Conservation (phyloP, 2,329 filamentous ascomycete genomes). For the Aspergillus floridensis region DNA sequence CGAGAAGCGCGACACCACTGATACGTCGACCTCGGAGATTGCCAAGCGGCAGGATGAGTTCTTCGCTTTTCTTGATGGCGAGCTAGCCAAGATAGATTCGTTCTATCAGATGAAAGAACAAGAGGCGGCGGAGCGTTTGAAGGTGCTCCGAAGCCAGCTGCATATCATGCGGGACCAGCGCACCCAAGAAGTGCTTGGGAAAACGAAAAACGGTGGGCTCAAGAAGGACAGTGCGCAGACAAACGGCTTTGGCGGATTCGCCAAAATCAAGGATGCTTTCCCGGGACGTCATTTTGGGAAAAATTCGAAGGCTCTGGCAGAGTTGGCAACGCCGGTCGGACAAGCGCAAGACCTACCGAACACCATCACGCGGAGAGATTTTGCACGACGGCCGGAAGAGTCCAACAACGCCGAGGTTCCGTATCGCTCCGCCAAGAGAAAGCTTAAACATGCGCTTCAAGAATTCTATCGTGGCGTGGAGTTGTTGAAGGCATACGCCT, state of each 20-base stretch:
- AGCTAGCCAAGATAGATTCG: constrained; percentile 85
- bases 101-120: constrained; percentile 90
- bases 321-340: constrained; percentile 42
- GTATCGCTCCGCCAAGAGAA: constrained; percentile 83
- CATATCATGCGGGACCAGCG: constrained; percentile 89
- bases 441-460: constrained; percentile 84
- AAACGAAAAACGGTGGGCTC: constrained; percentile 18
- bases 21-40: constrained; percentile 60
- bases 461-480: constrained; percentile 93
- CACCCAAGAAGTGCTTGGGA: constrained; percentile 64
- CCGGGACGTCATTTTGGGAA: constrained; percentile 53
- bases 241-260: constrained; percentile 24
- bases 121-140: constrained; percentile 72
- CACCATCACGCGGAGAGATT: constrained; percentile 46
- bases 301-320: constrained; percentile 52
- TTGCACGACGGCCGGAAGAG: constrained; percentile 45
- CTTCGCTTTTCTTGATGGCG: constrained; percentile 75
- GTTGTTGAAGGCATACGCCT: constrained; percentile 83
- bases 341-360: constrained; percentile 28
- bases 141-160: constrained; percentile 73
- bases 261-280: constrained; percentile 40
- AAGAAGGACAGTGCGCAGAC: constrained; percentile 23
- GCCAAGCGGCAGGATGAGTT: constrained; percentile 79
- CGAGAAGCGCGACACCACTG: constrained; percentile 47
- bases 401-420: constrained; percentile 60